Evolutionary conservation across 2,329 filamentous ascomycete genomes (phyloP), one percentile per base, ranked within the genome.

Genomic region (Epichloe uncinata): DNA sequence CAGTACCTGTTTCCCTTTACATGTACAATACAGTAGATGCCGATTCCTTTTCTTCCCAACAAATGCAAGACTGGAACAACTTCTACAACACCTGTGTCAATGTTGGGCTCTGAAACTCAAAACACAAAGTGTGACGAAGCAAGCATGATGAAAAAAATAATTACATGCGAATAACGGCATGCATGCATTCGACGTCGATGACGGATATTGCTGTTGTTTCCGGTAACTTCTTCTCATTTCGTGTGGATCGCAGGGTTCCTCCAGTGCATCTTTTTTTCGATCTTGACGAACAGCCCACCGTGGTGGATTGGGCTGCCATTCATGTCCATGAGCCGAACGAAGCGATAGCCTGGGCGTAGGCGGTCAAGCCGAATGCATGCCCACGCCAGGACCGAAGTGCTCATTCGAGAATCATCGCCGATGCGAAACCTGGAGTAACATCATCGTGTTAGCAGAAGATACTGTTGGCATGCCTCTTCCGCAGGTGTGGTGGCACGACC

Each of bases 281-380:
- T 68, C 51, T 68, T 75, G 47, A 79, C 72, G 40, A 80, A 65
- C 45, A 81, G 60, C 55, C 73, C 71, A 9, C 68, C 68, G 48
- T 71, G 73, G 5, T 66, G 58, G 22, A 73, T 69, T 12, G 66
- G 63, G 43, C 67, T 63, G 16, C 74, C 73, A 26, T 67, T 64
- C 20, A 63, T 62, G 51, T 78, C 70, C 55, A 71, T 61, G 42
- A 81, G 68, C 38, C 67, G 63, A 47, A 81, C 63, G 54, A 78
- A 74, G 42, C 78, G 73, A 61, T 78, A 79, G 16, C 78, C 78
- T 44, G 63, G 64, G 44, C 68, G 71, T 2, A 81, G 69, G 38
- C 77, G 74, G 62, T 80, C 77, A 12, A 81, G 71, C 3, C 78
- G 75, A 58, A 80, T 73, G 58, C 77, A 80, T 26, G 77, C 74